These are phyloP conservation scores for Pisolithus thermaeus DNA, from an alignment of 1,284 basidiomycete species.

Conservation along the genomic window DNA sequence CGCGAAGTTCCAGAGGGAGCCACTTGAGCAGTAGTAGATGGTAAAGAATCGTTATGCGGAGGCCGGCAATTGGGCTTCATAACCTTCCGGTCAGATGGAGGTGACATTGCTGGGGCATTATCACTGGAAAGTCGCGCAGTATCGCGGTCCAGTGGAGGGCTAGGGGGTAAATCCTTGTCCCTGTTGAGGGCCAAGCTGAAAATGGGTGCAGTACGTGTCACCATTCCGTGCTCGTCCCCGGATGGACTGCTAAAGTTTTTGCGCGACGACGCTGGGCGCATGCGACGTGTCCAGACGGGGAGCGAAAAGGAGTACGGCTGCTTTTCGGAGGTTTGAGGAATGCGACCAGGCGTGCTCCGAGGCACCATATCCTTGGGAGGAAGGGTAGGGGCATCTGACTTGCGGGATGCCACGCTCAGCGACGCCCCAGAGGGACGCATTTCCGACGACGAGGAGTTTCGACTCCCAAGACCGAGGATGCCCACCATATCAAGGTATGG, in stretches of 20 bases:
- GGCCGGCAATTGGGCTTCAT: no score
- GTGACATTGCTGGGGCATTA: constrained; percentile 1
- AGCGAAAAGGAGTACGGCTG: constrained; percentile 59
- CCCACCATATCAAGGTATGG: constrained; percentile 31
- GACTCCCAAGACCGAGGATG: constrained; percentile 28
- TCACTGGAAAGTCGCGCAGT: constrained; percentile 1
- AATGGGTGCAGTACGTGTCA: constrained; percentile 11
- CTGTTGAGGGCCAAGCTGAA: constrained; percentile 46
- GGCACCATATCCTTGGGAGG: constrained; percentile 5
- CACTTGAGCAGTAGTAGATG: constrained; percentile 17
- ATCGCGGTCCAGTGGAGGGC: constrained; percentile 38
- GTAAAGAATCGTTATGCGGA: neutral
- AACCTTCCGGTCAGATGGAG: neutral
- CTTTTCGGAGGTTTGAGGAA: constrained; percentile 3
- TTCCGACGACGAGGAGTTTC: constrained; percentile 17
- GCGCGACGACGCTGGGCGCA: constrained; percentile 27
- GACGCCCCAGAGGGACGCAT: constrained; percentile 11
- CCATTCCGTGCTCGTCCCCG: constrained; percentile 26
- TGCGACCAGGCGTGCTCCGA: neutral
- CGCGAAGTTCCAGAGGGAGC: constrained; percentile 8
- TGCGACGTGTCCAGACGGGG: constrained; percentile 58
- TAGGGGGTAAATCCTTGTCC: constrained; percentile 45
- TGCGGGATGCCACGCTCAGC: neutral
- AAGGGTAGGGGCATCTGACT: constrained; percentile 3
- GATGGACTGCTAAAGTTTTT: constrained; percentile 14